Evolutionary conservation across 2,329 filamentous ascomycete genomes (phyloP), one percentile per base, ranked within the genome.

Genomic region (Alternaria panax): DNA sequence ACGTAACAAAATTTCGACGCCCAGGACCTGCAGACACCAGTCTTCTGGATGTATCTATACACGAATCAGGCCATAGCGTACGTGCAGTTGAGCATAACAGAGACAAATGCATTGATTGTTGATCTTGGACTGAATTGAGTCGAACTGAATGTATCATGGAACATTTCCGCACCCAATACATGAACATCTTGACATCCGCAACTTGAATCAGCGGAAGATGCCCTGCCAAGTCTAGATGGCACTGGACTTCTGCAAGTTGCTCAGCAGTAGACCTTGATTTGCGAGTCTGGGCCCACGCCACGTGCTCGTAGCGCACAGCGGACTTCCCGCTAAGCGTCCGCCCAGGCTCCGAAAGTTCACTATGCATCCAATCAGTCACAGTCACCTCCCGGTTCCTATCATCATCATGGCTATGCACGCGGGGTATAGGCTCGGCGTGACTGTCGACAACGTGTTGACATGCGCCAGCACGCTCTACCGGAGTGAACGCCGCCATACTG

Each of bases 201-300:
- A 7, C 20, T 27, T 32, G 30, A 25, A 41, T 16, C 42, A 55
- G 36, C 56, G 42, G 51, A 59, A 48, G 27, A 47, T 43, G 51
- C 24, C 51, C 43, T 50, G 45, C 45, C 47, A 36, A 52, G 38
- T 20, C 27, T 42, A 7, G 24, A 45, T 57, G 53, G 52, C 52
- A 59, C 16, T 45, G 47, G 18, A 27, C 20, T 36, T 43, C 57
- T 54, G 57, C 46, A 60, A 51, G 27, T 52, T 30, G 11, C 22
- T 25, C 30, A 46, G 38, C 36, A 43, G 16, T 12, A 43, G n/a
- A 6, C n/a, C 28, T 42, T 18, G 16, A 18, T 22, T 51, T 12
- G 46, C 57, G 45, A 51, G 43, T 65, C 63, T 61, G 42, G 60
- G 54, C 60, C 41, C 20, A 54, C 47, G 63, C 60, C 60, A 57